Base-by-base conservation (phyloP, 106 monocot species). In the Dendrobium huoshanense region DNA sequence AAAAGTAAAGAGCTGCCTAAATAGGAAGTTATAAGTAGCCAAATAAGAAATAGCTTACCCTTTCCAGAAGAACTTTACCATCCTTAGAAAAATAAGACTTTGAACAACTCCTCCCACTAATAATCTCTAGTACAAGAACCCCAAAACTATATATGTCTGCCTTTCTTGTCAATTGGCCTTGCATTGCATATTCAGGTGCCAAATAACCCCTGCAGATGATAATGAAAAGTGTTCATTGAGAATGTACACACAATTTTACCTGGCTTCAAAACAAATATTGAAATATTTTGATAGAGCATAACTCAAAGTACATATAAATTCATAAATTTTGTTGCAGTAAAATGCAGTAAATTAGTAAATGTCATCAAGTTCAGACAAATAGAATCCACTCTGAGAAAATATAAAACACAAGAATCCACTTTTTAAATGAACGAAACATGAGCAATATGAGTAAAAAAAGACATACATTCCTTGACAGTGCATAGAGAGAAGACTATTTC, bases 71-170 rank as follows among this genome's bases (percentile, higher is more conserved):
- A 73, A 75, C 74, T 81, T 88, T 81, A 72, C 83, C 51, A 51
- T 0, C 51, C 10, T 15, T 81, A 54, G 15, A 75, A 33, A 74
- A 68, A 72, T 73, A 4, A 48, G 78, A 5, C 42, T 82, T 84
- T 75, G 92, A 85, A 68, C 18, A 77, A 78, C 90, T 95, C 80
- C 77, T 88, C 41, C 86, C 94, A 75, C 94, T 92, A 41, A 92
- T 51, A 78, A 95, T 84, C 79, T 95, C 94, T 19, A 95, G 88
- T 25, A 90, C 19, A 59, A 95, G 88, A 8, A 95, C 90, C 7
- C 94, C 94, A 80, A 95, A 95, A 77, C 94, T 95, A 77, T 95
- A 95, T 68, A 92, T 73, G 74, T 95, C 94, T 44, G 94, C 92
- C 78, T 92, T 95, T 77, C 87, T 95, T n/a, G 94, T 95, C 70